Evolutionary conservation across 2,329 filamentous ascomycete genomes (phyloP), one percentile per base, ranked within the genome.

Genomic region (Cytospora piceae): DNA sequence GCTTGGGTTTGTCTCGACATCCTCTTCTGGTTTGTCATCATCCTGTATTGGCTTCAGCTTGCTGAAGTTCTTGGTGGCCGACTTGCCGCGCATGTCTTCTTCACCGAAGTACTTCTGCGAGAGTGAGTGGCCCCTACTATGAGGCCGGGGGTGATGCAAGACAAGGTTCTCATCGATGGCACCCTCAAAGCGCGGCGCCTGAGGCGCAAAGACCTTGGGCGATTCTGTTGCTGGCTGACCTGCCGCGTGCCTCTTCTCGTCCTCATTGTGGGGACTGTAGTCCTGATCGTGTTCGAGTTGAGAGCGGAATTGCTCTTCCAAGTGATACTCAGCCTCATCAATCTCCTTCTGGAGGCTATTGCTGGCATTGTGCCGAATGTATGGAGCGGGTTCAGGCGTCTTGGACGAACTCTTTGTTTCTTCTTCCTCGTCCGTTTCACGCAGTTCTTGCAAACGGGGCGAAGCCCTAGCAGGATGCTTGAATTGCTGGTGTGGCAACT

Each of bases 261-360:
- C 74, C 57, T 80, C 78, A 51, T 83, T 80, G 58, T 88, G 87
- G 2, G 89, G 89, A 71, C 87, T 91, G 73, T 92, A 90, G 70
- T 92, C 90, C 63, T 91, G 69, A 39, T 78, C 89, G 70, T 93
- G 90, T 67, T 94, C 90, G 58, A 94, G 81, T 72, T 94, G 90
- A 62, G 90, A 88, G 60, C 92, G 88, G 68, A 94, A 87, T 67
- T 92, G 88, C 74, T 93, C 88, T 74, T 94, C 91, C 68, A 95
- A 77, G 71, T 94, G 92, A 73, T 95, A 94, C 72, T 96, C 92
- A 5, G 91, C 90, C 73, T 94, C 91, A 58, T 95, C 90, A 64
- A 96, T 90, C 70, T 95, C 93, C 68, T 89, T 90, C 74, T 97
- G 93, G 29, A 96, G 83, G 55, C 87, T 92, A 69, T 89, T 85